A percentile compares a stretch with the other conserved stretches of the same genome.
Conservation (phyloP, 495 filamentous ascomycete genomes). For the Aspergillus campestris region DNA sequence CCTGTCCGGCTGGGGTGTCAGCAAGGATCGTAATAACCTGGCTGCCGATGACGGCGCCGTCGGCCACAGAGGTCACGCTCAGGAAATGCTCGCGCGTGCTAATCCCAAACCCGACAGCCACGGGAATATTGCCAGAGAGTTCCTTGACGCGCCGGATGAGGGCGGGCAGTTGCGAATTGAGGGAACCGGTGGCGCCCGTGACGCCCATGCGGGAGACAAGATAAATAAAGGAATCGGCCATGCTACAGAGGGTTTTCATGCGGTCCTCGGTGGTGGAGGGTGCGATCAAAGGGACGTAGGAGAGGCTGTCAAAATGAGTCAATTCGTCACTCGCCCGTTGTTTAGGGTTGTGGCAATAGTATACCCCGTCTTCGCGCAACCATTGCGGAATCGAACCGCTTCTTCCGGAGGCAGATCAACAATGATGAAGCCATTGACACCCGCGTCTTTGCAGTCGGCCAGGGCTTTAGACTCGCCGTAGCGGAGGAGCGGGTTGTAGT, state of each 20-base stretch:
- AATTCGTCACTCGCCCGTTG: background rate
- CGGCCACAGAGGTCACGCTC: constrained; percentile 60
- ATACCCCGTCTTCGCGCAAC: constrained; percentile 52
- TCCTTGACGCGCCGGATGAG: constrained; percentile 69
- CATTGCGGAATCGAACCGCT: constrained; percentile 68
- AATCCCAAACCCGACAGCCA: constrained; percentile 80
- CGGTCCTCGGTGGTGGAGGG: constrained; percentile 69
- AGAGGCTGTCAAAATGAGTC: constrained; percentile 35
- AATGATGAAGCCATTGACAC: constrained; percentile 82
- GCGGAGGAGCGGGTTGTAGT: constrained; percentile 78
- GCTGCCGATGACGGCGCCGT: constrained; percentile 83
- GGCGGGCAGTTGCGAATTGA: constrained; percentile 62
- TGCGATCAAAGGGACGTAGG: constrained; percentile 78
- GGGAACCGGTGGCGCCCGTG: constrained; percentile 65
- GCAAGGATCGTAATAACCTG: constrained; percentile 66
- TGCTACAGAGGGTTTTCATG: constrained; percentile 77
- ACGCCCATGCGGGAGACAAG: constrained; percentile 86
- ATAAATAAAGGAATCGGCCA: constrained; percentile 88
- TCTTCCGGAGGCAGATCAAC: constrained; percentile 86
- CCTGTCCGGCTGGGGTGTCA: constrained; percentile 49
- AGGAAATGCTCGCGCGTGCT: constrained; percentile 81
- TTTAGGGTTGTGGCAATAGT: background rate
- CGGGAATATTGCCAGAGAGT: constrained; percentile 63
- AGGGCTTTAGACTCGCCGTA: constrained; percentile 67
- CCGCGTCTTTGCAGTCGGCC: constrained; percentile 63